phyloP scores from a whole-genome alignment of 345 rosid species.

The Noccaea caerulescens region DNA sequence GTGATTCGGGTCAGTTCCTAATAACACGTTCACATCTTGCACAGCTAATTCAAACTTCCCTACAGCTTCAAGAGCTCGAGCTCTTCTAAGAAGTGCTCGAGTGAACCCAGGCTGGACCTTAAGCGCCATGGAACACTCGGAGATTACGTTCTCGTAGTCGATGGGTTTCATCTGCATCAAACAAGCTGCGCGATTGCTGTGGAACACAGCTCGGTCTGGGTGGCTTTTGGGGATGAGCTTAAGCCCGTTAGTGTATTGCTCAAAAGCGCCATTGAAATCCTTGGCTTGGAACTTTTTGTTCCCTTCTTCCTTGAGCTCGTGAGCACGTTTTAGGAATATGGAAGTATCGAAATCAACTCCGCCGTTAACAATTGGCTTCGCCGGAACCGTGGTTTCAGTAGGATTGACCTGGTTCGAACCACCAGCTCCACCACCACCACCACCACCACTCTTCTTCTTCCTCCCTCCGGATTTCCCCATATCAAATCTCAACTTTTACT shows the following conservation, averaged over 20 bases:
- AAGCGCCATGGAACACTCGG: slow-evolving; percentile 86
- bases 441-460: slow-evolving; percentile 60
- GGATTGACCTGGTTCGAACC: slow-evolving; percentile 55
- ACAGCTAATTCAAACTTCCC: slow-evolving; percentile 83
- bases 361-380: slow-evolving; percentile 60
- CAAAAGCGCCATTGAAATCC: slow-evolving; percentile 86
- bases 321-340: slow-evolving; percentile 74
- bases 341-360: slow-evolving; percentile 71
- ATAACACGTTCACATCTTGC: slow-evolving; percentile 76
- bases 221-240: slow-evolving; percentile 73
- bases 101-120: slow-evolving; percentile 80
- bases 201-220: slow-evolving; percentile 88
- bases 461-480: slow-evolving; percentile 95
- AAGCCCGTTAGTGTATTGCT: slow-evolving; percentile 75
- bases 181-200: slow-evolving; percentile 93
- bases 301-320: slow-evolving; percentile 97
- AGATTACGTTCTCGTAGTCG: slow-evolving; percentile 77
- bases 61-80: slow-evolving; percentile 79
- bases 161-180: slow-evolving; percentile 99
- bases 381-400: slow-evolving; percentile 38
- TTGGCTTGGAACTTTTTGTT: slow-evolving; percentile 77
- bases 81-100: slow-evolving; percentile 87
- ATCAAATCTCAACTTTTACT: not conserved
- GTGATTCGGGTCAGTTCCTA: slow-evolving; percentile 74
- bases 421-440: slow-evolving; percentile 38